Percentiles rank a stretch among this genome's conserved stretches.
Evolutionary conservation across 2,329 filamentous ascomycete species (phyloP).

Genomic region (Paecilomyces fulvus): DNA sequence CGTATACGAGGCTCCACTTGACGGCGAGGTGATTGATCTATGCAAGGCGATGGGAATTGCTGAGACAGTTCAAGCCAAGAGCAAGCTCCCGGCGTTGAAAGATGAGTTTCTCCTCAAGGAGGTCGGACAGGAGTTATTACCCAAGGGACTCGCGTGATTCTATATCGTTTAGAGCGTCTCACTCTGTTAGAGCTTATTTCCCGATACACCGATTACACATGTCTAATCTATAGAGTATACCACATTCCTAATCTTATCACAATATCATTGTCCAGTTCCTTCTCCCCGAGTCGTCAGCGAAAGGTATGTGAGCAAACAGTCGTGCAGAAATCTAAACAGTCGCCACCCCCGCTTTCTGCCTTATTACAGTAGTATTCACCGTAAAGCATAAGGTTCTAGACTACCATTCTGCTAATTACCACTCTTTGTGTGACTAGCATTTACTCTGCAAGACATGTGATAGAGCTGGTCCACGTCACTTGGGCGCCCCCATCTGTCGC

Average conservation of each 20-base stretch:
- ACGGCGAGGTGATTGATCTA: conserved; percentile 73
- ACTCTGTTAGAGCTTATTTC: not conserved
- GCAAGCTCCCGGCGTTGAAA: conserved; percentile 46
- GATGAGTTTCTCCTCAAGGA: conserved; percentile 50
- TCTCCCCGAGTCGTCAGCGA: not conserved
- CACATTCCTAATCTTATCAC: not conserved
- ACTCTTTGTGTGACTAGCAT: not conserved
- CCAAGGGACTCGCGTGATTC: conserved; percentile 22
- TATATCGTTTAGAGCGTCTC: not conserved
- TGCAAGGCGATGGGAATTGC: conserved; percentile 67
- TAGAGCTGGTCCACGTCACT: not conserved
- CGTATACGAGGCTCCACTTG: conserved; percentile 58
- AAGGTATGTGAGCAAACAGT: not conserved
- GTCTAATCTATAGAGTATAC: not conserved
- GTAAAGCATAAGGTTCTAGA: not conserved
- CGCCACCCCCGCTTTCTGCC: not conserved
- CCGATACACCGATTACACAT: not conserved
- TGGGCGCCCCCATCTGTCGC: not conserved
- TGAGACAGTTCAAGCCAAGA: conserved; percentile 50
- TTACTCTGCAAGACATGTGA: not conserved
- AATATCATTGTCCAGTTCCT: not conserved
- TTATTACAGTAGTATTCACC: not conserved
- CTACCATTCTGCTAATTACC: not conserved
- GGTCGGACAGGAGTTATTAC: conserved; percentile 38
- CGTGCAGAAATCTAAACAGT: not conserved